These are phyloP conservation scores for Citropsis articulata DNA, from an alignment of 345 rosid species.

Conservation along the genomic window DNA sequence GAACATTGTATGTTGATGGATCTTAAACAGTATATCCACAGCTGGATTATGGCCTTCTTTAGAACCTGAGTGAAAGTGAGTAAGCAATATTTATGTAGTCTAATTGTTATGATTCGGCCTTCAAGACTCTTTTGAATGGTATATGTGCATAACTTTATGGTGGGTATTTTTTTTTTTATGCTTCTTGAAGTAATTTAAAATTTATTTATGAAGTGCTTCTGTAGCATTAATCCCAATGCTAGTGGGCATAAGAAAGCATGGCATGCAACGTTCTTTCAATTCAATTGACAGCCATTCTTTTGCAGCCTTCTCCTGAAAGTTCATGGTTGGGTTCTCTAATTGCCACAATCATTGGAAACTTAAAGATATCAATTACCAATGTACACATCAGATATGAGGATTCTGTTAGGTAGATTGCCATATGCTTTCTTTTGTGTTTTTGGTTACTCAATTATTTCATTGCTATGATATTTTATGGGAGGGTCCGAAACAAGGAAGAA, in stretches of 20 bases:
- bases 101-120: background rate
- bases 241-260: background rate
- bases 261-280: background rate
- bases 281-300: slow-evolving; percentile 28
- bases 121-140: background rate
- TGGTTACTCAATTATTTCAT: background rate
- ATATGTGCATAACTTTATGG: background rate
- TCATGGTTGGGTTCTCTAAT: slow-evolving; percentile 97
- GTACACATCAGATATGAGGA: slow-evolving; percentile 98
- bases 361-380: slow-evolving; percentile 95
- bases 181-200: background rate
- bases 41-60: background rate
- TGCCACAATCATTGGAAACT: slow-evolving; percentile 92
- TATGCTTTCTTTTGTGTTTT: slow-evolving; percentile 12
- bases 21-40: background rate
- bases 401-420: slow-evolving; percentile 63
- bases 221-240: background rate
- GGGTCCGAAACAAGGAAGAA: background rate
- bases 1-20: background rate
- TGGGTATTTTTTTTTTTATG: background rate
- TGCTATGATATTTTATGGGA: background rate
- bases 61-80: background rate
- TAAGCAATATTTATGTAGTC: background rate
- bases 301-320: slow-evolving; percentile 79
- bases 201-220: background rate